Base-by-base conservation (phyloP, 2,329 filamentous ascomycete species). In the Arthroderma sp. region DNA sequence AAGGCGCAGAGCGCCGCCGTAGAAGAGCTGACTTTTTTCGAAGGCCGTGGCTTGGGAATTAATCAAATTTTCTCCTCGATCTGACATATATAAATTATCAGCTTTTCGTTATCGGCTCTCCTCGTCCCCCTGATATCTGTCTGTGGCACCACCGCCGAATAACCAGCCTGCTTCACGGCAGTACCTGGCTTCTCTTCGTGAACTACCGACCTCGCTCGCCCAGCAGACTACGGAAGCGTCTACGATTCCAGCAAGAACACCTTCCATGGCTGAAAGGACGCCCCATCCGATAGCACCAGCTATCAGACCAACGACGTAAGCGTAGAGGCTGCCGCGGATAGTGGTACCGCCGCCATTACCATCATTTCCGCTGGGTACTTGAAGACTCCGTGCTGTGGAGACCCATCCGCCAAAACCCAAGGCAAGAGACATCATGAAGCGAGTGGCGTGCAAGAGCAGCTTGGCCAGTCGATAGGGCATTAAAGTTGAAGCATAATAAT, bases 321-420 rank as follows among this genome's bases (percentile, higher is more conserved):
- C 91, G 61, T 98, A 98, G 27, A 91, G 72, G 55, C 86, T 94
- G 6, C 91, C 91, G 38, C 77, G 77, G 42, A 81, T 51, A 5
- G 55, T 55, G 44, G 67, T 40, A 46, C 62, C 55, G 50, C 63
- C 50, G 40, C 53, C 54, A 46, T 59, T 55, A 69, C 73, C 46
- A 63, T 79, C 48, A 22, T 22, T 22, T 22, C 15, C 15, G n/a
- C 32, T 33, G 5, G 41, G 33, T 15, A 91, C 69, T 42, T 74
- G 71, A 3, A 95, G 70, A 63, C 83, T 81, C 50, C 85, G 80
- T 7, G 91, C 88, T 32, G 88, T 94, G 39, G 85, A 83, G 6
- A 96, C 85, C 91, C 91, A 98, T n/a, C 86, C 89, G 3, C 85
- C 88, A 57, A 96, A 94, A 1, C 89, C 89, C 29, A 98, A 75